These are phyloP conservation scores for Phoenix dactylifera DNA, from an alignment of 176 grass and related monocot genomes.

Conservation along the genomic window DNA sequence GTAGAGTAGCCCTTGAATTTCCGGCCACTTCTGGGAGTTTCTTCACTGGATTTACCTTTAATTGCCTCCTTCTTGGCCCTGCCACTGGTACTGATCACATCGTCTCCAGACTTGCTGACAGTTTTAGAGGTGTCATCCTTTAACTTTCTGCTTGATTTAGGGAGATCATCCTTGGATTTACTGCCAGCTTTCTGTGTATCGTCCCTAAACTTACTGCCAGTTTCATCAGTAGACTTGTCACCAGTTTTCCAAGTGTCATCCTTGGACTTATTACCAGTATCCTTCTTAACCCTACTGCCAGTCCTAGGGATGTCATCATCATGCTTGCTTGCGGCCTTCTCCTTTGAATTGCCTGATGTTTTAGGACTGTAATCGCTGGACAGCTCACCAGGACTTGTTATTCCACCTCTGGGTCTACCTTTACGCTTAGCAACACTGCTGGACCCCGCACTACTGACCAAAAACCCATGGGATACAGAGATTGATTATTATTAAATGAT, in stretches of 20 bases:
- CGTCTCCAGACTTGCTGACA: too few relatives aligned
- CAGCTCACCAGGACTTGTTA: slow-evolving; percentile 17
- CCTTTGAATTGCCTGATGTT: slow-evolving; percentile 21
- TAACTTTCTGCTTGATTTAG: slow-evolving; percentile 13
- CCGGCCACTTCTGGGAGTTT: slow-evolving; percentile 25
- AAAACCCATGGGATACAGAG: neutral
- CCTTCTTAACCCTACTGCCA: slow-evolving; percentile 17
- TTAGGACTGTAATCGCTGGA: slow-evolving; percentile 19
- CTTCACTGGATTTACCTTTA: slow-evolving; percentile 28
- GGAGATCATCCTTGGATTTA: slow-evolving; percentile 32
- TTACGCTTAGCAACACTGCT: slow-evolving; percentile 26
- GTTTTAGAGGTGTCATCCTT: slow-evolving; percentile 5
- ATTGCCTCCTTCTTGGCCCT: too few relatives aligned
- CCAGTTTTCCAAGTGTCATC: slow-evolving; percentile 18
- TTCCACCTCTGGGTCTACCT: slow-evolving; percentile 35
- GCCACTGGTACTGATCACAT: too few relatives aligned
- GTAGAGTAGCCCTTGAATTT: slow-evolving; percentile 14
- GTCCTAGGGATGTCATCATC: slow-evolving; percentile 20
- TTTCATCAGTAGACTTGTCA: slow-evolving; percentile 25
- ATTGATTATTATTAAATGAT: too few relatives aligned
- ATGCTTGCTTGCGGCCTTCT: slow-evolving; percentile 19
- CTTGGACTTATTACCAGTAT: slow-evolving; percentile 21
- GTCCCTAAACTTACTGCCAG: slow-evolving; percentile 2
- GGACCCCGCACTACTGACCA: slow-evolving; percentile 19
- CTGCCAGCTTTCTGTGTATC: slow-evolving; percentile 9